Evolutionary conservation across 2,329 filamentous ascomycete species (phyloP).

Genomic region (Kalaharituber pfeilii): DNA sequence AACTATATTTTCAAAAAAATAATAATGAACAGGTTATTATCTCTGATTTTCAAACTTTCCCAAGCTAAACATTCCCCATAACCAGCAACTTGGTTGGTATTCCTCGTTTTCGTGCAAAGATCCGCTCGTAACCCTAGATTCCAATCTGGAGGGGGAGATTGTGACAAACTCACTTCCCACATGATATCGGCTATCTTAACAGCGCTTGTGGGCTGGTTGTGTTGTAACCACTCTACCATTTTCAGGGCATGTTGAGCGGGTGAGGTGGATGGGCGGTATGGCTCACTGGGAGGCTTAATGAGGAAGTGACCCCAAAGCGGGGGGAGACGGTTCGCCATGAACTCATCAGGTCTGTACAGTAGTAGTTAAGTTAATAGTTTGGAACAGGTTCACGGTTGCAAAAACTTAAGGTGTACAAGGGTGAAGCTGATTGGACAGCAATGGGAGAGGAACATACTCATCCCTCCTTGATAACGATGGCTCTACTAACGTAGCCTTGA

Average conservation of each 20-base stretch:
- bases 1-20: too few species aligned
- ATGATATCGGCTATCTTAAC: constrained; percentile 85
- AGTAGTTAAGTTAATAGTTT: too few species aligned
- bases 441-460: constrained; percentile 35
- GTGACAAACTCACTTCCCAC: constrained; percentile 37
- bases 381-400: too few species aligned
- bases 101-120: background rate
- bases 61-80: background rate
- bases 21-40: too few species aligned
- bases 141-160: background rate
- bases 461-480: constrained; percentile 77
- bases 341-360: constrained; percentile 18
- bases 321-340: constrained; percentile 32
- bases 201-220: constrained; percentile 79
- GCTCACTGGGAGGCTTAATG: constrained; percentile 67
- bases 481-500: constrained; percentile 85
- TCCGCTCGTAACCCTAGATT: too few species aligned
- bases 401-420: too few species aligned
- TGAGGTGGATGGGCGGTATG: constrained; percentile 59
- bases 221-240: constrained; percentile 87
- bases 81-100: too few species aligned
- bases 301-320: constrained; percentile 84
- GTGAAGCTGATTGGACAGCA: too few species aligned
- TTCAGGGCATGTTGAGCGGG: constrained; percentile 77
- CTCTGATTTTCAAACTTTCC: too few species aligned